phyloP scores from a whole-genome alignment of 2,329 filamentous ascomycete species.

The Bipolaris sorokiniana region DNA sequence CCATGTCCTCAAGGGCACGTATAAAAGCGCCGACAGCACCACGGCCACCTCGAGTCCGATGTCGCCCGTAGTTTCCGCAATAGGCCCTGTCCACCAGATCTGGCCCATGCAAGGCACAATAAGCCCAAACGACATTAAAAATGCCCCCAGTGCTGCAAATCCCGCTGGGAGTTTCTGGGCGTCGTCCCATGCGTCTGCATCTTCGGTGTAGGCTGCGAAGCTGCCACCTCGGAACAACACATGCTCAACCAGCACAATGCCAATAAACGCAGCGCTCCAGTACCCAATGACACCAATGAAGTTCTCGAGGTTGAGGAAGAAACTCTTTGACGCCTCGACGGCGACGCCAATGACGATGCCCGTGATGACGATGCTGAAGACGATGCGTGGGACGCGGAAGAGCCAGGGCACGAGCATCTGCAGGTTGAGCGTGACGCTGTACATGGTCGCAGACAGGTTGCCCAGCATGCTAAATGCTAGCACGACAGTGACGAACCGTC shows the following conservation, averaged over 20 bases:
- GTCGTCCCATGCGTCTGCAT: slow-evolving; percentile 51
- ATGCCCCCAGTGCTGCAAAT: slow-evolving; percentile 49
- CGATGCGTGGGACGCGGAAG: slow-evolving; percentile 61
- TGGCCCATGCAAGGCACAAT: slow-evolving; percentile 67
- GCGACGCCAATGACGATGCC: slow-evolving; percentile 66
- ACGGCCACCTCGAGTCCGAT: slow-evolving; percentile 71
- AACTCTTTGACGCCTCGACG: slow-evolving; percentile 61
- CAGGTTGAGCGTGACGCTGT: slow-evolving; percentile 69
- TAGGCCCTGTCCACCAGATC: slow-evolving; percentile 66
- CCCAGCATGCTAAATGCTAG: slow-evolving; percentile 61
- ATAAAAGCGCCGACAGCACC: slow-evolving; percentile 54
- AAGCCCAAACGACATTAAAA: slow-evolving; percentile 51
- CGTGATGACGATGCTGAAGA: slow-evolving; percentile 64
- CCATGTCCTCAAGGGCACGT: slow-evolving; percentile 52
- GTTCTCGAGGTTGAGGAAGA: slow-evolving; percentile 61
- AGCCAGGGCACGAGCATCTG: slow-evolving; percentile 66
- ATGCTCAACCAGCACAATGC: slow-evolving; percentile 47
- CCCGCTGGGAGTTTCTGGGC: slow-evolving; percentile 50
- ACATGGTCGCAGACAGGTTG: slow-evolving; percentile 65
- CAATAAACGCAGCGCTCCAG: slow-evolving; percentile 46
- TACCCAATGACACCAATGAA: slow-evolving; percentile 47
- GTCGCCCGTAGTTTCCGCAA: slow-evolving; percentile 66
- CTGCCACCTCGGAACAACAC: slow-evolving; percentile 45
- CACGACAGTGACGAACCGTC: slow-evolving; percentile 66
- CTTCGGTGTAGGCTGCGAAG: slow-evolving; percentile 45